A percentile compares a stretch with the other conserved stretches of the same genome.
Conservation (phyloP, 2,329 filamentous ascomycete genomes). For the Septoria linicola region DNA sequence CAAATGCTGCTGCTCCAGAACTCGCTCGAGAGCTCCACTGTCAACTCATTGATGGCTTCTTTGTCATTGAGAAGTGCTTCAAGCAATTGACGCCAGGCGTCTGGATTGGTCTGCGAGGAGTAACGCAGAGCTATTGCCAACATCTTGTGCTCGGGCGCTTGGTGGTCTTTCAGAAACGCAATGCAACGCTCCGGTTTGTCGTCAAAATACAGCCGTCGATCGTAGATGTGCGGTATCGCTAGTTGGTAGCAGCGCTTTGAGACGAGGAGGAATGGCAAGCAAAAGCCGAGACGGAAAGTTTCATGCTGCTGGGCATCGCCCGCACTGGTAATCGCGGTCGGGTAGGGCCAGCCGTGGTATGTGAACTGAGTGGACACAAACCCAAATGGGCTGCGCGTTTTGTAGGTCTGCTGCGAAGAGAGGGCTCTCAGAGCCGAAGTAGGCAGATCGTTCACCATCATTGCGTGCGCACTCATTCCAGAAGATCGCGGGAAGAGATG, state of each 20-base stretch:
- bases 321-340: not conserved
- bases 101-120: conserved; percentile 13
- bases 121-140: conserved; percentile 4
- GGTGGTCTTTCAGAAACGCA: conserved; percentile 17
- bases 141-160: conserved; percentile 1
- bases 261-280: conserved; percentile 6
- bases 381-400: conserved; percentile 9
- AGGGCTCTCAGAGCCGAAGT: not conserved
- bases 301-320: not conserved
- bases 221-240: conserved; percentile 9
- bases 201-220: conserved; percentile 10
- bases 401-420: conserved; percentile 3
- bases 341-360: conserved; percentile 12
- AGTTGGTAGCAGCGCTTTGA: conserved; percentile 13
- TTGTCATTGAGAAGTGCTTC: conserved; percentile 4
- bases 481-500: conserved; percentile 7
- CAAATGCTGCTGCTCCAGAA: conserved; percentile 13
- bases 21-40: conserved; percentile 11
- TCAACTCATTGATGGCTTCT: conserved; percentile 11
- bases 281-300: conserved; percentile 2
- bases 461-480: not conserved
- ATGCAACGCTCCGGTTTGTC: conserved; percentile 16
- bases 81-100: conserved; percentile 14
- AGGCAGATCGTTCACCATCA: conserved; percentile 5
- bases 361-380: conserved; percentile 9